Evolutionary conservation across 1,284 basidiomycete genomes (phyloP).

Genomic region (Tilletia walkeri): DNA sequence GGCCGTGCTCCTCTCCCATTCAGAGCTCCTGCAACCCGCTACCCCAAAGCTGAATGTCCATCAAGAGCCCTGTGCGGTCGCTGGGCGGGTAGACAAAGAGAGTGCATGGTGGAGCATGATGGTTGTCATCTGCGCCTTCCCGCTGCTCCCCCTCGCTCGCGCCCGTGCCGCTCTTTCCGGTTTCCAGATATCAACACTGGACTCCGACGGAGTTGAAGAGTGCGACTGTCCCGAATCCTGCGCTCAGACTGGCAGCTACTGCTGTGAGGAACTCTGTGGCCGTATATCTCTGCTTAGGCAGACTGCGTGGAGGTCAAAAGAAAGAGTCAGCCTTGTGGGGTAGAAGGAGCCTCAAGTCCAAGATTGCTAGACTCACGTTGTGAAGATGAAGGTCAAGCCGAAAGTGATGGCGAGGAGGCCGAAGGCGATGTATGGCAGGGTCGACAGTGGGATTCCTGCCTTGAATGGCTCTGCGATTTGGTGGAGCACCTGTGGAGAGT

Average conservation of each 20-base stretch:
- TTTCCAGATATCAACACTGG: slow-evolving; percentile 20
- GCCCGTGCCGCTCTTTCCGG: too few relatives aligned
- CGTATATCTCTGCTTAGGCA: slow-evolving; percentile 31
- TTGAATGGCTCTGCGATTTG: slow-evolving; percentile 25
- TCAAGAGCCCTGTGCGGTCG: too few relatives aligned
- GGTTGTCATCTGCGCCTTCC: too few relatives aligned
- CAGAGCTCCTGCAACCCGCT: too few relatives aligned
- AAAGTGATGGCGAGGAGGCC: slow-evolving; percentile 37
- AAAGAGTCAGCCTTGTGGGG: too few relatives aligned
- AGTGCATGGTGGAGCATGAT: too few relatives aligned
- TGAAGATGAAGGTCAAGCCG: slow-evolving; percentile 44
- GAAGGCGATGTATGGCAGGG: slow-evolving; percentile 40
- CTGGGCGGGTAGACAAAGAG: too few relatives aligned
- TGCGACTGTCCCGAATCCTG: slow-evolving; percentile 46
- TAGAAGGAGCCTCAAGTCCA: background rate
- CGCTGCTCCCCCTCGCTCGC: too few relatives aligned
- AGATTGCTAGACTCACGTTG: slow-evolving; percentile 31
- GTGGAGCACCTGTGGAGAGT: slow-evolving; percentile 28
- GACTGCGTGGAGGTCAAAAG: slow-evolving; percentile 21
- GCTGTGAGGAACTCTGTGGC: slow-evolving; percentile 33
- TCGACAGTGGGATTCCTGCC: slow-evolving; percentile 32
- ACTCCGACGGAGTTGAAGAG: slow-evolving; percentile 52
- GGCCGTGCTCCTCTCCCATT: too few relatives aligned
- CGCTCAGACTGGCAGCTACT: slow-evolving; percentile 35
- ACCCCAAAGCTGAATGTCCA: too few relatives aligned